A percentile compares a stretch with the other conserved stretches of the same genome.
Conservation (phyloP, 1,139 yeast species). For the Yamadazyma blattariae region DNA sequence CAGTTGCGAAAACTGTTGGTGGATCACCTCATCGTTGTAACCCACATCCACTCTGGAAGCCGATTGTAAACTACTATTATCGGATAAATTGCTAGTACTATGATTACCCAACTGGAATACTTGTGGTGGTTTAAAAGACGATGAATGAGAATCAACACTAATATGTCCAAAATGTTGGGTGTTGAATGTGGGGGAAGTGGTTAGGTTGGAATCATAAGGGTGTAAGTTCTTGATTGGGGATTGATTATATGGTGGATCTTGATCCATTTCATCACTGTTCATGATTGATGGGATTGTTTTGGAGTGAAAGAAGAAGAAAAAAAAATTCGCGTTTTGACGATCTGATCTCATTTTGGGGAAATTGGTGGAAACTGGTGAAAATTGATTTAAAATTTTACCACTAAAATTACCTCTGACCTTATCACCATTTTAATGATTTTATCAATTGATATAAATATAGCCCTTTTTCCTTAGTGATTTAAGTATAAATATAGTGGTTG, state of each 20-base stretch:
- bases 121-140: constrained; percentile 39
- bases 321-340: background rate
- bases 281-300: no score
- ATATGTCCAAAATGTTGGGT: constrained; percentile 12
- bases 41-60: constrained; percentile 5
- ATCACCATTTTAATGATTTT: no score
- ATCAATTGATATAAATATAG: no score
- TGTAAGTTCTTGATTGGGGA: no score
- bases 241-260: constrained; percentile 2
- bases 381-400: no score
- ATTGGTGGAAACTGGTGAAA: no score
- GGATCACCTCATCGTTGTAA: constrained; percentile 16
- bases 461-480: no score
- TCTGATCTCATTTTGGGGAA: background rate
- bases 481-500: no score
- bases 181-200: constrained; percentile 17
- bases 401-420: no score
- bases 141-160: constrained; percentile 30
- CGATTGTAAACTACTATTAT: constrained; percentile 21
- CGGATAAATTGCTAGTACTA: constrained; percentile 39
- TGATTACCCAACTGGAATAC: constrained; percentile 38
- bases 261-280: constrained; percentile 2
- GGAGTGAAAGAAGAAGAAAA: no score
- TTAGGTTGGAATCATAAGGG: no score
- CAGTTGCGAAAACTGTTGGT: constrained; percentile 17